phyloP scores from a whole-genome alignment of 345 rosid species.

The Erucastrum elatum region DNA sequence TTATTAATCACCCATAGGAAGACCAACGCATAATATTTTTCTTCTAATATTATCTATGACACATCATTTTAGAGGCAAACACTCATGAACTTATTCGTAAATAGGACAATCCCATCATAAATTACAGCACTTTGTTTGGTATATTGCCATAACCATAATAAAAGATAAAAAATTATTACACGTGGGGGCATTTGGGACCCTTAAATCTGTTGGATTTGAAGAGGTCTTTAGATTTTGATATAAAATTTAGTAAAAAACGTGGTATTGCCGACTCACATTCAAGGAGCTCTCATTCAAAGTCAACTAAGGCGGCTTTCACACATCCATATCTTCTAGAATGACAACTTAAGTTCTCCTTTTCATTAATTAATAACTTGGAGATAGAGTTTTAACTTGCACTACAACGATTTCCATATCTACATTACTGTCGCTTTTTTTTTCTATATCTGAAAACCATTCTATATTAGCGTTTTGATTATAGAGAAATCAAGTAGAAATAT shows the following conservation, averaged over 20 bases:
- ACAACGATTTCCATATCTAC: background rate
- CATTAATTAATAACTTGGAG: background rate
- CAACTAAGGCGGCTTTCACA: constrained; percentile 38
- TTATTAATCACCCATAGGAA: background rate
- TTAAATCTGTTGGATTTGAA: constrained; percentile 5
- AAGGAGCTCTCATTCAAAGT: constrained; percentile 16
- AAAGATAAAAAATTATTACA: background rate
- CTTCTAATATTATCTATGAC: background rate
- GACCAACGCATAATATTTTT: background rate
- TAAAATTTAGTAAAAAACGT: background rate
- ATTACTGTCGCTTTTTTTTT: background rate
- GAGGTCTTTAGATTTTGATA: background rate
- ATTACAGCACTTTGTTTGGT: background rate
- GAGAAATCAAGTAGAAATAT: background rate
- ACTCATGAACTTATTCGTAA: background rate
- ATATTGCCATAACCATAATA: background rate
- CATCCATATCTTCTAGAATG: constrained; percentile 20
- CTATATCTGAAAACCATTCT: background rate
- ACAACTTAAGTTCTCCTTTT: background rate
- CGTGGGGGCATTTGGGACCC: constrained; percentile 25
- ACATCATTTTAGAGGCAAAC: background rate
- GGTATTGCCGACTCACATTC: constrained; percentile 12
- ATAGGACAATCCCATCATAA: background rate
- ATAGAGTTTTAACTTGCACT: background rate
- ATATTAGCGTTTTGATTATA: background rate